A percentile compares a stretch with the other conserved stretches of the same genome.
Conservation (phyloP, 371 early-diverging fungal species). For the Lichtheimia ornata region DNA sequence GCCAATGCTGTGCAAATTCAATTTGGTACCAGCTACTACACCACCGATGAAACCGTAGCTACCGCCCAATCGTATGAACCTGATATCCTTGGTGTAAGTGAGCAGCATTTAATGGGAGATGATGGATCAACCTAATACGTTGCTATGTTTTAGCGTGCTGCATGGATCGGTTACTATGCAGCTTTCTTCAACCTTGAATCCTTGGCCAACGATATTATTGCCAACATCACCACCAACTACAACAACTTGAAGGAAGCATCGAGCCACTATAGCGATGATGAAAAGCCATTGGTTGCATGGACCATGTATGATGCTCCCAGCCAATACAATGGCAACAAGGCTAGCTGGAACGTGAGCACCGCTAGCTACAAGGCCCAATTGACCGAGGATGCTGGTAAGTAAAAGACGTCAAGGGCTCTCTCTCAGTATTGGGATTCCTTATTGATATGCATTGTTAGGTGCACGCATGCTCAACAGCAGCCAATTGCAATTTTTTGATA, state of each 20-base stretch:
- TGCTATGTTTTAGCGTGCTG: constrained; percentile 54
- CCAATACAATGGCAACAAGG: constrained; percentile 67
- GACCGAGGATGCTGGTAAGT: constrained; percentile 66
- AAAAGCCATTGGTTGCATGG: constrained; percentile 73
- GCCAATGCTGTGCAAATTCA: constrained; percentile 43
- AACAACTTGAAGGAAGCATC: constrained; percentile 60
- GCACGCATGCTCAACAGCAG: constrained; percentile 38
- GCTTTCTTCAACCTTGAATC: constrained; percentile 73
- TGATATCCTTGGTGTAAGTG: constrained; percentile 59
- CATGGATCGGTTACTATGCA: constrained; percentile 80
- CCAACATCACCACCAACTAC: constrained; percentile 66
- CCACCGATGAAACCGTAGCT: constrained; percentile 27
- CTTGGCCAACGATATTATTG: constrained; percentile 57
- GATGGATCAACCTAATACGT: background rate
- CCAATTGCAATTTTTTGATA: constrained; percentile 34
- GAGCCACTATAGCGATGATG: constrained; percentile 30
- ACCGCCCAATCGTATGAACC: constrained; percentile 39
- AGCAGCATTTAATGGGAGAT: background rate
- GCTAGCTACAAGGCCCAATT: constrained; percentile 65
- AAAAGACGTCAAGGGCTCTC: background rate
- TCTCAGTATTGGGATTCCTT: background rate
- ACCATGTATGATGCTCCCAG: constrained; percentile 63
- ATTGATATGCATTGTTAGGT: constrained; percentile 7
- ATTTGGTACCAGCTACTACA: constrained; percentile 32
- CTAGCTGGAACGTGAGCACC: constrained; percentile 59